Evolutionary conservation across 306 rosid genomes (phyloP).

Genomic region (Cicer arietinum): DNA sequence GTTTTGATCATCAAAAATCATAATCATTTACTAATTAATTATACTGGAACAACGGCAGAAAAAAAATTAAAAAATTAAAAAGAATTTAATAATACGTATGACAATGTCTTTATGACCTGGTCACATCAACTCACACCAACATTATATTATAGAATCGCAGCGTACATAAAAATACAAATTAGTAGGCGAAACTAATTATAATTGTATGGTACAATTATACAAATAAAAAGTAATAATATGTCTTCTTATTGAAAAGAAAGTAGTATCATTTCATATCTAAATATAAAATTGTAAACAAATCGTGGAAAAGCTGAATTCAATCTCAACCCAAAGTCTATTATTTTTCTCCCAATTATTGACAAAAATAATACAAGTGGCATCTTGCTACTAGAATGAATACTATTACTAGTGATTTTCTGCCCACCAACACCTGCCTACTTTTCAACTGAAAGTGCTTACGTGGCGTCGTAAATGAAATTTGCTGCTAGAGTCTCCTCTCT

Average conservation of each 20-base stretch:
- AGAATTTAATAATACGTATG: no score
- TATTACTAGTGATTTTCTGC: background rate
- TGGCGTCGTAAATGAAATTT: background rate
- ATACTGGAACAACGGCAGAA: no score
- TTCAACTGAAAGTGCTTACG: conserved; percentile 1
- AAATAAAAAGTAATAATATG: background rate
- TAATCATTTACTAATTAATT: no score
- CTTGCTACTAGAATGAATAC: background rate
- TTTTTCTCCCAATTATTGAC: conserved; percentile 9
- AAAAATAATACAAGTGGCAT: conserved; percentile 14
- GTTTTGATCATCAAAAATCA: no score
- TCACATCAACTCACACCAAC: conserved; percentile 16
- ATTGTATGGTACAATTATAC: background rate
- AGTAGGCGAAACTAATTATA: conserved; percentile 9
- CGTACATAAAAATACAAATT: conserved; percentile 8
- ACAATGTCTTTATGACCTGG: background rate
- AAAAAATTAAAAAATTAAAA: no score
- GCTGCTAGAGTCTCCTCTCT: background rate
- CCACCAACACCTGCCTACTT: conserved; percentile 1
- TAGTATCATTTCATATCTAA: background rate
- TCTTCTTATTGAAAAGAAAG: background rate
- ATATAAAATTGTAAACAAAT: background rate
- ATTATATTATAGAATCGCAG: background rate
- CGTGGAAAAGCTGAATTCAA: background rate
- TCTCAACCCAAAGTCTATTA: background rate